Evolutionary conservation across 2,329 filamentous ascomycete species (phyloP).

Genomic region (Venturia pyrina): DNA sequence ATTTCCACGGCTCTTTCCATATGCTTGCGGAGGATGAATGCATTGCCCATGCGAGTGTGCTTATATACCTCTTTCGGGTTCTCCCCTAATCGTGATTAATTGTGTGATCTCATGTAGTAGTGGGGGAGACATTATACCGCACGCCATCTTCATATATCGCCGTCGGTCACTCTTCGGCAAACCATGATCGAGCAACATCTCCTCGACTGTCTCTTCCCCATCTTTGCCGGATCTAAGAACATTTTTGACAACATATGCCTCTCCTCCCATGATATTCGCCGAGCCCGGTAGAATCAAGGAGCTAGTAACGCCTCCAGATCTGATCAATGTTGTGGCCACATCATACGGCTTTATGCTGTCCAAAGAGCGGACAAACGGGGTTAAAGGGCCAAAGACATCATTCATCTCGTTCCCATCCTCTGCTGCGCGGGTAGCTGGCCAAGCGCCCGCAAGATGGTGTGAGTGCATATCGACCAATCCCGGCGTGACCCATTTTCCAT

Average conservation of each 20-base stretch:
- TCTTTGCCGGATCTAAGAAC: constrained; percentile 46
- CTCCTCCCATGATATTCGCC: constrained; percentile 64
- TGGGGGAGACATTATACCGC: constrained; percentile 25
- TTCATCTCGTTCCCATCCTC: constrained; percentile 56
- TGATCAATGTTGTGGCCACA: constrained; percentile 57
- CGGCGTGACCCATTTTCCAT: constrained; percentile 51
- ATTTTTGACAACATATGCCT: constrained; percentile 60
- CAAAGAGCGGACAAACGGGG: constrained; percentile 57
- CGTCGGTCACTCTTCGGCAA: constrained; percentile 56
- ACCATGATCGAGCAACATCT: constrained; percentile 33
- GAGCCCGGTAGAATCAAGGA: constrained; percentile 57
- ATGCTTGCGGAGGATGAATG: constrained; percentile 58
- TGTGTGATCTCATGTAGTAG: background rate
- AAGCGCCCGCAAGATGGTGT: constrained; percentile 49
- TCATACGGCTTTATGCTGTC: constrained; percentile 56
- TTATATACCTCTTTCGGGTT: constrained; percentile 57
- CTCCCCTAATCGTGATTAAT: constrained; percentile 37
- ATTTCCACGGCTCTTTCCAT: constrained; percentile 52
- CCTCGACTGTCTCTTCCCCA: constrained; percentile 53
- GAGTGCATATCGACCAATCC: constrained; percentile 66
- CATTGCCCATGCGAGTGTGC: constrained; percentile 55
- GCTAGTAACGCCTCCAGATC: constrained; percentile 62
- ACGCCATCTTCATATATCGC: constrained; percentile 70
- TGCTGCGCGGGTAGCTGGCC: constrained; percentile 46
- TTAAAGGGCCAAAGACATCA: constrained; percentile 38